Conservation (phyloP, 2,329 filamentous ascomycete species). For the Calonectria crousiana region DNA sequence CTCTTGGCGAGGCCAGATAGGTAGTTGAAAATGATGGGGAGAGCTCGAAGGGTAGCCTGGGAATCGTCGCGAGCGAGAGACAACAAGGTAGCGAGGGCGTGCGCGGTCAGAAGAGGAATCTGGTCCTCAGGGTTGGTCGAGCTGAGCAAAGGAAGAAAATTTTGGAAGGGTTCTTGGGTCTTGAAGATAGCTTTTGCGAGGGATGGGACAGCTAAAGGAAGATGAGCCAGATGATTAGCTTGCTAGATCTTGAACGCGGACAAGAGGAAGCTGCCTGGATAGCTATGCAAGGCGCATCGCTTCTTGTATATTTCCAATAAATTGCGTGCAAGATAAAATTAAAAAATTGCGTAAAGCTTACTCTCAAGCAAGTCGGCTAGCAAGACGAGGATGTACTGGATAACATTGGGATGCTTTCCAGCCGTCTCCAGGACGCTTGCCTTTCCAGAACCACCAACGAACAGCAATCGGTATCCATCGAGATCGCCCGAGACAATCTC, state of each 20-base stretch:
- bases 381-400: constrained; percentile 95
- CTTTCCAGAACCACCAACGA: constrained; percentile 80
- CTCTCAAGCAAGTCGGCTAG: constrained; percentile 88
- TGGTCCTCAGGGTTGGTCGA: constrained; percentile 81
- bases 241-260: constrained; percentile 1
- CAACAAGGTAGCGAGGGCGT: constrained; percentile 85
- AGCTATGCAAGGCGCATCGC: not conserved
- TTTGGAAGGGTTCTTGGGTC: constrained; percentile 82
- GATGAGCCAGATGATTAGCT: constrained; percentile 34
- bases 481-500: constrained; percentile 85
- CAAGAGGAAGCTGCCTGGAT: constrained; percentile 24
- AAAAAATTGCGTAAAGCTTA: constrained; percentile 55
- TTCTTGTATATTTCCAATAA: not conserved
- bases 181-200: constrained; percentile 82
- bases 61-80: constrained; percentile 74
- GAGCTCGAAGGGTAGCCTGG: constrained; percentile 77
- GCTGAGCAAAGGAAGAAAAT: constrained; percentile 88
- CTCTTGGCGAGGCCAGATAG: constrained; percentile 86
- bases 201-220: constrained; percentile 77
- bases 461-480: constrained; percentile 82
- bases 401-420: constrained; percentile 86
- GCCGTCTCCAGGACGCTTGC: constrained; percentile 85
- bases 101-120: constrained; percentile 90
- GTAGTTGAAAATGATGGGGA: constrained; percentile 88
- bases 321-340: constrained; percentile 10